Evolutionary conservation across 2,329 filamentous ascomycete genomes (phyloP), one percentile per base, ranked within the genome.

Genomic region (Delphinella strobiligena): DNA sequence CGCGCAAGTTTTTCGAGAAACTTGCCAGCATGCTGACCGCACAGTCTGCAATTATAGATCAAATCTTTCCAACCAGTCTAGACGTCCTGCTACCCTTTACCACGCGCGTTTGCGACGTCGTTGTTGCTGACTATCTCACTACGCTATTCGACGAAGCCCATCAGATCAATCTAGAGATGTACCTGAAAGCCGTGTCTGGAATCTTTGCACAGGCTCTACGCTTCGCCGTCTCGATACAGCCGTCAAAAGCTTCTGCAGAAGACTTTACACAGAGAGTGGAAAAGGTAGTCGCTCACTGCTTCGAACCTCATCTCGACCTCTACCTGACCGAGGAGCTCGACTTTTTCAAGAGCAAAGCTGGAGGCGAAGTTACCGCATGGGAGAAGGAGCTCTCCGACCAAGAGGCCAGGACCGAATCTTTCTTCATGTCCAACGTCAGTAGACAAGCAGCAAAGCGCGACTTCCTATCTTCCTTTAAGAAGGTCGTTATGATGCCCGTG

Each of bases 401-500:
- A 61, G 88, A 94, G 49, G 87, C 85, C 12, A 83, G 81, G 2
- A 80, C 84, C 0, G 91, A 98, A 61, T 91, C 84, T 0, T 93
- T 93, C 55, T 91, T 87, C 63, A 95, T 96, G 89, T 82, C 82
- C 17, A 95, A 87, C 56, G 78, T 96, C 54, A 95, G 89, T 55
- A 75, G 91, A 18, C 87, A 93, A 57, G 91, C 87, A 1, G 91
- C 93, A 47, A 98, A 98, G 63, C 85, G 87, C 49, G 91, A 98
- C 57, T 98, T 98, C 52, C 58, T 98, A 45, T 91, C 80, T 34
- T 94, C 88, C 0, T 98, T 98, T 69, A 95, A 87, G 56, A 96
- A 96, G 60, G 91, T 98, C 7, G 84, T 98, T 48, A 95, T 98
- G 88, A 93, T 94, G 79, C 91, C 91, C 2, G 89, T 98, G 36